Percentiles rank a stretch among this genome's conserved stretches.
Evolutionary conservation across 768 basidiomycete species (phyloP).

Genomic region (Psilocybe cubensis): DNA sequence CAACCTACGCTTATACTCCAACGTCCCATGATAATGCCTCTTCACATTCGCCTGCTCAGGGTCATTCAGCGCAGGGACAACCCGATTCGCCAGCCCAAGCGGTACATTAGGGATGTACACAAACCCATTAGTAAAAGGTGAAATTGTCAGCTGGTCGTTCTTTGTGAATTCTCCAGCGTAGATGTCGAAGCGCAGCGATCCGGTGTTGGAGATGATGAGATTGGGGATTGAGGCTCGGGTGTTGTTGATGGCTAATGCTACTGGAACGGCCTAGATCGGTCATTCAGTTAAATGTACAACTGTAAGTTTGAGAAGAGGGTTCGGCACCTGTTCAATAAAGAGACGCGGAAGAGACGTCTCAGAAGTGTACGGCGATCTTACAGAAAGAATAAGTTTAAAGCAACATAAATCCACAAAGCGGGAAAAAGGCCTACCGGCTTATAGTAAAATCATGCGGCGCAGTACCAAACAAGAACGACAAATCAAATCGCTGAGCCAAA

Average conservation of each 20-base stretch:
- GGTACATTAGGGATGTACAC: slow-evolving; percentile 61
- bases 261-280: slow-evolving; percentile 49
- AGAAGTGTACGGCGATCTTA: slow-evolving; percentile 65
- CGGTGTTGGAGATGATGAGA: slow-evolving; percentile 68
- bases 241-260: slow-evolving; percentile 65
- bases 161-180: slow-evolving; percentile 73
- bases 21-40: slow-evolving; percentile 45
- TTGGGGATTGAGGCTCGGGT: slow-evolving; percentile 60
- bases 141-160: slow-evolving; percentile 79
- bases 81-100: slow-evolving; percentile 50
- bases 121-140: slow-evolving; percentile 71
- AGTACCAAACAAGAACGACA: slow-evolving; percentile 65
- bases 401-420: background rate
- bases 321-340: slow-evolving; percentile 49
- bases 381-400: slow-evolving; percentile 6
- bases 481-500: slow-evolving; percentile 61
- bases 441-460: slow-evolving; percentile 80
- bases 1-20: slow-evolving; percentile 58
- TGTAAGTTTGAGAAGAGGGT: background rate
- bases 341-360: slow-evolving; percentile 62
- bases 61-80: slow-evolving; percentile 57
- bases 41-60: slow-evolving; percentile 43
- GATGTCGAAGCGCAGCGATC: slow-evolving; percentile 67
- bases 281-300: slow-evolving; percentile 6
- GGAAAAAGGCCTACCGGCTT: slow-evolving; percentile 42